Percentiles rank a stretch among this genome's conserved stretches.
Evolutionary conservation across 2,329 filamentous ascomycete species (phyloP).

Genomic region (Beauveria pseudobassiana): DNA sequence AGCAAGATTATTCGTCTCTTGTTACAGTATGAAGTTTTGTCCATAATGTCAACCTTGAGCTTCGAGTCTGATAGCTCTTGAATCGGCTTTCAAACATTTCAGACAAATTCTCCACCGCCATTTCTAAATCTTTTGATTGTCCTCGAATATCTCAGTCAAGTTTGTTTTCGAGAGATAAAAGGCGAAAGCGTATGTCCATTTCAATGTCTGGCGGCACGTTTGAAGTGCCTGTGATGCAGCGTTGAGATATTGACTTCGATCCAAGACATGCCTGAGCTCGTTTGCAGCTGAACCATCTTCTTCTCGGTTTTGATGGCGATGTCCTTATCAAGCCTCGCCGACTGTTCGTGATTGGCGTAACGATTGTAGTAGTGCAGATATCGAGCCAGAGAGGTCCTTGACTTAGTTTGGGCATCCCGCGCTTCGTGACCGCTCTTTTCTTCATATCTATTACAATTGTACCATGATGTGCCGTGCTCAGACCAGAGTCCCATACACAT

Average conservation of each 20-base stretch:
- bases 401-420: constrained; percentile 84
- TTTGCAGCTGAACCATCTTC: constrained; percentile 97
- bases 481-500: constrained; percentile 99
- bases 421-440: constrained; percentile 92
- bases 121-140: constrained; percentile 95
- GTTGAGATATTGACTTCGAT: constrained; percentile 98
- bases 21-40: constrained; percentile 96
- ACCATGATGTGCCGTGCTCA: constrained; percentile 98
- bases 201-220: constrained; percentile 94
- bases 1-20: constrained; percentile 83
- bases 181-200: constrained; percentile 98
- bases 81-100: constrained; percentile 99
- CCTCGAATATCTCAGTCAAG: constrained; percentile 92
- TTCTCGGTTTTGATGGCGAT: constrained; percentile 94
- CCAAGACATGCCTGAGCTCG: constrained; percentile 93
- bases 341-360: constrained; percentile 98
- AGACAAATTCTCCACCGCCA: constrained; percentile 94
- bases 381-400: constrained; percentile 83
- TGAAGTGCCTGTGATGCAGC: constrained; percentile 89
- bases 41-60: constrained; percentile 95
- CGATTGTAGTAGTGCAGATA: constrained; percentile 99
- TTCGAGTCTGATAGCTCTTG: constrained; percentile 76
- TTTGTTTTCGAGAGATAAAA: constrained; percentile 97
- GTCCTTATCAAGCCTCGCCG: constrained; percentile 91
- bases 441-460: constrained; percentile 96